These are phyloP conservation scores for Diaporthe sp. DNA, from an alignment of 2,329 filamentous ascomycete genomes.

Conservation along the genomic window DNA sequence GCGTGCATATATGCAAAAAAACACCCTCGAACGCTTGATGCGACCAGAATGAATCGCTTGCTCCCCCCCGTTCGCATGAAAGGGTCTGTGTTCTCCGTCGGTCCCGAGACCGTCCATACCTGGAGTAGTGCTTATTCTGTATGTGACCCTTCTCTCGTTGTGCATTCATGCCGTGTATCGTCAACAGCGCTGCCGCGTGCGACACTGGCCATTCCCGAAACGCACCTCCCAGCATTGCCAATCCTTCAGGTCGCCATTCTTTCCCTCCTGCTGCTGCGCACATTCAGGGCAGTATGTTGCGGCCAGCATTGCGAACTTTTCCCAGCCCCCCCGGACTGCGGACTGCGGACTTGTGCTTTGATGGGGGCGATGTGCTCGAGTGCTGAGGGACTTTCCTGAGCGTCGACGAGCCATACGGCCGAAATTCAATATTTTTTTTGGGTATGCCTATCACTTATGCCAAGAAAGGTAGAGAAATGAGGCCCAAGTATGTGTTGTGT, in stretches of 20 bases:
- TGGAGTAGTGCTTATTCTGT: conserved; percentile 26
- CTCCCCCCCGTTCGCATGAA: conserved; percentile 9
- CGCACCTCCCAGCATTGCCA: conserved; percentile 5
- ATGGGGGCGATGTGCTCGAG: not conserved
- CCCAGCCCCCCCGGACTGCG: too few species aligned
- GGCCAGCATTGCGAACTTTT: not conserved
- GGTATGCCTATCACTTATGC: conserved; percentile 1
- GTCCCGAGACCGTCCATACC: conserved; percentile 4
- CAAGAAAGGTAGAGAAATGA: conserved; percentile 28
- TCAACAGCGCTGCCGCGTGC: conserved; percentile 17
- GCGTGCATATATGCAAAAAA: conserved; percentile 3
- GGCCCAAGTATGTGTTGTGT: conserved; percentile 4
- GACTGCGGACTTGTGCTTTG: not conserved
- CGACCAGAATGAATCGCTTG: not conserved
- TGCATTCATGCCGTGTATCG: conserved; percentile 30
- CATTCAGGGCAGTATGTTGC: not conserved
- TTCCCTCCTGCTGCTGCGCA: not conserved
- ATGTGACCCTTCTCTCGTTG: conserved; percentile 17
- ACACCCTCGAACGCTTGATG: not conserved
- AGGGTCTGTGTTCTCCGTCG: conserved; percentile 9
- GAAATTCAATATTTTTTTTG: not conserved
- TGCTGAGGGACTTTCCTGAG: not conserved
- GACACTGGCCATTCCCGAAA: conserved; percentile 16
- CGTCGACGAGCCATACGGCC: not conserved
- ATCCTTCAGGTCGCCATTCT: not conserved